Base-by-base conservation (phyloP, 2,329 filamentous ascomycete genomes). In the Aspergillus sp. region DNA sequence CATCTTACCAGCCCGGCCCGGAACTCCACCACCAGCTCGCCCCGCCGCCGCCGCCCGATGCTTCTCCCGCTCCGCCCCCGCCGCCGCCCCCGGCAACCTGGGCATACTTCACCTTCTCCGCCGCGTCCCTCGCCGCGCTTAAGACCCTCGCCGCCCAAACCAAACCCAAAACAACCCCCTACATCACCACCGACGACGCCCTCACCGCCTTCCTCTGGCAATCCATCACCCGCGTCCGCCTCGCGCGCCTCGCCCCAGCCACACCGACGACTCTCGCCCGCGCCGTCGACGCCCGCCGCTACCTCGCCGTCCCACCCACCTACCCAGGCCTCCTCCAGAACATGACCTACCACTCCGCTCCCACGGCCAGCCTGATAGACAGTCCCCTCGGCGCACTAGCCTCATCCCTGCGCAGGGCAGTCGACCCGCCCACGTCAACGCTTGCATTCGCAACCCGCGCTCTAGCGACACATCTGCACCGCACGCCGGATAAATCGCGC, bases 181-280 rank as follows among this genome's bases (percentile, higher is more conserved):
- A 72, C 55, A 62, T 83, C 19, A 81, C 80, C 1, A 83, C 80
- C 0, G 80, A 85, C 50, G 81, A 85, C 58, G 70, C 74, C 3
- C 64, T 84, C 13, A 77, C 66, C 2, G 78, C 79, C 0, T 76
- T 83, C 44, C 65, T 82, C 50, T 84, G 78, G 78, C 71, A 78
- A 54, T 70, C 69, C 0, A 58, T 79, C 9, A 65, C 67, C 0
- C 74, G 74, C 25, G 73, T 70, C 0, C 75, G 81, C 13, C 59
- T 70, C 0, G 54, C 65, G 0, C 73, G 76, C 1, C 53, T 79
- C 0, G 25, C 50, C 2, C 16, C 55, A 1, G 41, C 50, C n/a
- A 16, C 49, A 5, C 42, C 21, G 3, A 67, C 71, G 19, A 72
- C 63, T 1, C 64, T 82, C 10, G 70, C 71, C 4, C 80, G 81